Evolutionary conservation across 495 filamentous ascomycete genomes (phyloP), one percentile per base, ranked within the genome.

Genomic region (Astrothelium subdiscretum): DNA sequence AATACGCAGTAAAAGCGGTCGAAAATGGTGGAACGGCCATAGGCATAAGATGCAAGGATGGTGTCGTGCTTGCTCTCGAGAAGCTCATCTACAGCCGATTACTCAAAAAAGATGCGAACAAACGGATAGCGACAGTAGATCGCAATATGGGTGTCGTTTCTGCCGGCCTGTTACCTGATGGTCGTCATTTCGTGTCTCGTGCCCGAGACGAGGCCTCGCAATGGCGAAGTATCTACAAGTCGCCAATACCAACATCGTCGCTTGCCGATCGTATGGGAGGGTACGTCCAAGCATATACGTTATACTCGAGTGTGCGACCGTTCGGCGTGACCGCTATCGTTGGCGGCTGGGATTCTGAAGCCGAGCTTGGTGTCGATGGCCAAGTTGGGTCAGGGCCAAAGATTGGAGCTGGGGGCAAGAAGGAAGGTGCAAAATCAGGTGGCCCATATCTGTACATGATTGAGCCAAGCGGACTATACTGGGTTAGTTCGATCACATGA

Each of bases 1-100:
- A 98, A 81, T 98, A 98, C 77, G 94, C 94, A 63, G 86, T 94
- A 62, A 98, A 98, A 80, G 94, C 94, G 64, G 94, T 98, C 58
- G 94, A 98, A 79, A 97, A 96, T 71, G 94, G 95, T 63, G 92
- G 94, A 70, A 98, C 94, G 31, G 91, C 90, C 58, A 84, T 98
- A 78, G 94, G 94, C 67, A 95, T 98, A 75, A 82, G 92, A 70
- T 97, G 92, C 81, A 95, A 95, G 75, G 90, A 97, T 76, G 94
- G 94, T 66, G 90, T 98, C 44, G 90, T 98, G 61, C 81, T 98
- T 63, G 94, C 95, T 42, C 87, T 95, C 58, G 94, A 98, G 80
- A 98, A 98, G 79, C 85, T 97, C 67, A 82, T 97, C 76, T 86
- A 85, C 38, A 96, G 91, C 79, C 97, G 96, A 76, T 83, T 98